phyloP scores from a whole-genome alignment of 192 early-diverging fungal genomes.

The Backusella circina region DNA sequence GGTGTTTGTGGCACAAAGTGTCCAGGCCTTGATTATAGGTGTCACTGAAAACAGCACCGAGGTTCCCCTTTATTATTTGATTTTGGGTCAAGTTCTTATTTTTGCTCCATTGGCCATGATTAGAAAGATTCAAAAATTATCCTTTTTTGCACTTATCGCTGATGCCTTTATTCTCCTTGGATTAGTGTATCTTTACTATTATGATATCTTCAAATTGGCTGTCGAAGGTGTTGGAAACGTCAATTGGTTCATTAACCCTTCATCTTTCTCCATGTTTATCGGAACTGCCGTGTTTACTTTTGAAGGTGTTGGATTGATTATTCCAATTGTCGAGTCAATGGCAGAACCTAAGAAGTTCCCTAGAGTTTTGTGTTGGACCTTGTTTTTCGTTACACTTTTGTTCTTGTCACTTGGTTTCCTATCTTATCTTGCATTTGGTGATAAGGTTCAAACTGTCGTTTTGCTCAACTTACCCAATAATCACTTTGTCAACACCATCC shows the following conservation, averaged over 20 bases:
- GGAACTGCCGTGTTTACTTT: conserved; percentile 94
- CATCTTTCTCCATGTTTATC: conserved; percentile 83
- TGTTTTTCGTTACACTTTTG: conserved; percentile 41
- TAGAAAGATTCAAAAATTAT: conserved; percentile 83
- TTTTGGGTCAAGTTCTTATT: conserved; percentile 68
- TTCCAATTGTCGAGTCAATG: conserved; percentile 56
- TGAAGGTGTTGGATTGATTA: conserved; percentile 79
- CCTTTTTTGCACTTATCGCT: conserved; percentile 77
- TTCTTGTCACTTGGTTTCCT: conserved; percentile 44
- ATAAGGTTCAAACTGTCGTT: conserved; percentile 66
- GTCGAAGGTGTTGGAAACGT: conserved; percentile 54
- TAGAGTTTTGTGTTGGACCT: conserved; percentile 41
- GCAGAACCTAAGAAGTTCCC: conserved; percentile 54
- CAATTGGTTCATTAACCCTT: conserved; percentile 58
- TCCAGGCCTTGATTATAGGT: conserved; percentile 71
- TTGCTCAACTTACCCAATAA: conserved; percentile 63
- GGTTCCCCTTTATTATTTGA: conserved; percentile 43
- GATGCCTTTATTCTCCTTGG: conserved; percentile 91
- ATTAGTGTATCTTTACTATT: conserved; percentile 78
- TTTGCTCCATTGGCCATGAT: conserved; percentile 89
- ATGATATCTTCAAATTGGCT: conserved; percentile 62
- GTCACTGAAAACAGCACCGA: conserved; percentile 61
- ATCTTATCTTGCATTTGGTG: conserved; percentile 67
- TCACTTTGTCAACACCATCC: conserved; percentile 48
- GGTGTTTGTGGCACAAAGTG: conserved; percentile 89